Conservation (phyloP, 2,329 filamentous ascomycete species). For the Trichocomaceae sp. region DNA sequence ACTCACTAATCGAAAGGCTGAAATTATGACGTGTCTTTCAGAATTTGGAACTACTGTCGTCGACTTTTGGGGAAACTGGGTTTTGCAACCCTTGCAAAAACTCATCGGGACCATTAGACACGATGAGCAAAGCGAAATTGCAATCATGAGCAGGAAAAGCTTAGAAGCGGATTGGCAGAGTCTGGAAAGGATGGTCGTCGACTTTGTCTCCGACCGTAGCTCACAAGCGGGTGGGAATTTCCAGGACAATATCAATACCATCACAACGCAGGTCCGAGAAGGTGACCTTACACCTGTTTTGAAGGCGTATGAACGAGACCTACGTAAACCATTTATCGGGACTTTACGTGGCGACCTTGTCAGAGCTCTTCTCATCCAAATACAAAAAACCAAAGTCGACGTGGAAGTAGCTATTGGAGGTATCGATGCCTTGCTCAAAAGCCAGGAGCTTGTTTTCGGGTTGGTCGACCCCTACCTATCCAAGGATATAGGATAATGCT, state of each 20-base stretch:
- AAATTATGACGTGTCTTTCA: conserved; percentile 71
- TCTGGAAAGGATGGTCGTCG: conserved; percentile 94
- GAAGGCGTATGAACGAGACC: conserved; percentile 81
- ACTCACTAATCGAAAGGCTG: conserved; percentile 64
- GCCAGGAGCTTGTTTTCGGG: conserved; percentile 91
- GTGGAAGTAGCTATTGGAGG: conserved; percentile 93
- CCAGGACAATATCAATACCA: conserved; percentile 64
- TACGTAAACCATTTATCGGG: conserved; percentile 73
- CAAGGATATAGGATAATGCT: conserved; percentile 10
- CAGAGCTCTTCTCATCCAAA: conserved; percentile 84
- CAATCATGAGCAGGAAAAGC: conserved; percentile 91
- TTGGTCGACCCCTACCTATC: conserved; percentile 21
- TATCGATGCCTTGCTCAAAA: conserved; percentile 89
- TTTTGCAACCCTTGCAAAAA: conserved; percentile 75
- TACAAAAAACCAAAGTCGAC: conserved; percentile 98
- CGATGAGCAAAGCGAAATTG: conserved; percentile 86
- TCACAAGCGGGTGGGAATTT: conserved; percentile 41
- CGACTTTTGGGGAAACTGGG: conserved; percentile 96
- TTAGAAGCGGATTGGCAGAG: conserved; percentile 84
- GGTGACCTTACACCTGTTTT: conserved; percentile 91
- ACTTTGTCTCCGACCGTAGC: conserved; percentile 82
- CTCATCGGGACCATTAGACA: conserved; percentile 89
- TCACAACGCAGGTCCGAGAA: conserved; percentile 74
- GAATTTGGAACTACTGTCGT: conserved; percentile 71
- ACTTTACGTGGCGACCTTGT: conserved; percentile 81